Evolutionary conservation across 768 basidiomycete genomes (phyloP).

Genomic region (Rhodotorula babjevae): DNA sequence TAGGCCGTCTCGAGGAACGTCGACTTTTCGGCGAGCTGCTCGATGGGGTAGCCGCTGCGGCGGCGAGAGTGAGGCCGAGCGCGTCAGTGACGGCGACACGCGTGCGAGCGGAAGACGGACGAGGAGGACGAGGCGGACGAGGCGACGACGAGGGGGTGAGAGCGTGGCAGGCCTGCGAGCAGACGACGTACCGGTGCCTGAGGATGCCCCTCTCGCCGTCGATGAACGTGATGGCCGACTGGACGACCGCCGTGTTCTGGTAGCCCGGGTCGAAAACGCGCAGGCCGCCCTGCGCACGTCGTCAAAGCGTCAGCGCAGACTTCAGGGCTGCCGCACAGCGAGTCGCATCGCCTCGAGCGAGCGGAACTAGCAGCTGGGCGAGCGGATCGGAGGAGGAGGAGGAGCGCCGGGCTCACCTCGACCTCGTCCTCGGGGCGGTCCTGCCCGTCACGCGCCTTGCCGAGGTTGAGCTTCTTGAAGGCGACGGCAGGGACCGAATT

Average conservation of each 20-base stretch:
- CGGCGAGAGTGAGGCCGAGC: no score
- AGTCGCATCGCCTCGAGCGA: no score
- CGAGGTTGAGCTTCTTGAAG: constrained; percentile 66
- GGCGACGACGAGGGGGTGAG: no score
- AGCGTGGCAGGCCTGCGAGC: no score
- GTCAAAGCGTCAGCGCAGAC: no score
- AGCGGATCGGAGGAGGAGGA: no score
- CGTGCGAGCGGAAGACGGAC: no score
- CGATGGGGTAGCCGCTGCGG: constrained; percentile 72
- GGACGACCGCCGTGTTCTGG: constrained; percentile 54
- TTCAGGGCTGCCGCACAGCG: no score
- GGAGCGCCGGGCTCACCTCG: constrained; percentile 11
- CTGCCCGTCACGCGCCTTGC: constrained; percentile 39
- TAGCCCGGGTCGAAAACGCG: constrained; percentile 50
- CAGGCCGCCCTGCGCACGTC: background rate
- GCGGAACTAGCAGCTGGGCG: no score
- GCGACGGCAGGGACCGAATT: constrained; percentile 74
- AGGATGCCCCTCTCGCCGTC: constrained; percentile 63
- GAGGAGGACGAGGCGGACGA: no score
- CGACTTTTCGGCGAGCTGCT: constrained; percentile 75
- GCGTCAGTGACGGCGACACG: no score
- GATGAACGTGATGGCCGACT: constrained; percentile 70
- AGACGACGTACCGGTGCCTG: constrained; percentile 51
- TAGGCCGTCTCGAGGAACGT: constrained; percentile 79
- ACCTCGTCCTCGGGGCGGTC: constrained; percentile 38